phyloP scores from a whole-genome alignment of 1,284 basidiomycete species.

The Trametes polyzona region DNA sequence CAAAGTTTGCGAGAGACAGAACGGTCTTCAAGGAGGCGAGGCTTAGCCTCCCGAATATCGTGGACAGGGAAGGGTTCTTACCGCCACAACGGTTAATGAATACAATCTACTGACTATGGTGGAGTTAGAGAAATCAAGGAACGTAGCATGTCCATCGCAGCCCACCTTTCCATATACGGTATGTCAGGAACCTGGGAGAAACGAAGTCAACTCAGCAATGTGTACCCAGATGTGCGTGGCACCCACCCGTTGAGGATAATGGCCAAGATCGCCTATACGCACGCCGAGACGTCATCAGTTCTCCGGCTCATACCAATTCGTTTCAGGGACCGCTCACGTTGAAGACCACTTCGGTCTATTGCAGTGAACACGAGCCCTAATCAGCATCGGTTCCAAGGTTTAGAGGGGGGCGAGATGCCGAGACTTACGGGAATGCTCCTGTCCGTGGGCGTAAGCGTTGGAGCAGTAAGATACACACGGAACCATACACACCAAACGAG shows the following conservation, averaged over 20 bases:
- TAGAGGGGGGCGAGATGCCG: background rate
- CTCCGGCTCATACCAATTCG: too few relatives aligned
- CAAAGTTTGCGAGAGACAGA: constrained; percentile 5
- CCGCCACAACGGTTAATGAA: background rate
- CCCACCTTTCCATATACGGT: background rate
- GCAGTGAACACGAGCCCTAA: too few relatives aligned
- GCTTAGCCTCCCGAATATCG: too few relatives aligned
- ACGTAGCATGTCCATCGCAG: too few relatives aligned
- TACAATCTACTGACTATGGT: background rate
- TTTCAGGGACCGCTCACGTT: background rate
- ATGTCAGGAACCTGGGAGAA: background rate
- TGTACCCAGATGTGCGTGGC: accelerated
- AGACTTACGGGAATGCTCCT: constrained; percentile 8
- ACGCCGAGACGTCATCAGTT: too few relatives aligned
- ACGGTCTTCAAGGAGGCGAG: background rate
- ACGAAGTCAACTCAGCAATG: too few relatives aligned
- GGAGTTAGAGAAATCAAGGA: too few relatives aligned
- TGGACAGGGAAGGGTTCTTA: background rate
- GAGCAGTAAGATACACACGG: background rate
- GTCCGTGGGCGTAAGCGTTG: background rate
- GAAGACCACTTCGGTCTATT: background rate
- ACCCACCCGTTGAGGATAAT: constrained; percentile 3
- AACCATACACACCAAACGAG: background rate
- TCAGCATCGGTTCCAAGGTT: background rate
- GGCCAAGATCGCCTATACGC: background rate